phyloP scores from a whole-genome alignment of 106 monocot species.

The Hemerocallis citrina region DNA sequence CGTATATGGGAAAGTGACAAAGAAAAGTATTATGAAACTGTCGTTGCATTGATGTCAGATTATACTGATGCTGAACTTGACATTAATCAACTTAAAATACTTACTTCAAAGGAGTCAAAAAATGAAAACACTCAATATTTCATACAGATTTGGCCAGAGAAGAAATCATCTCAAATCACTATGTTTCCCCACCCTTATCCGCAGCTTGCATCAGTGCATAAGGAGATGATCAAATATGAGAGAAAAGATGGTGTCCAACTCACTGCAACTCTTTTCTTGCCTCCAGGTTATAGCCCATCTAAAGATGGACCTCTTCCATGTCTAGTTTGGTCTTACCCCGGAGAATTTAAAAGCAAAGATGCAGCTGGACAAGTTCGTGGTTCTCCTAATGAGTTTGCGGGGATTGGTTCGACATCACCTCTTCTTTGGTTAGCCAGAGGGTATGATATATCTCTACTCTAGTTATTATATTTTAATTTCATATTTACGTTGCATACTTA shows the following conservation, averaged over 20 bases:
- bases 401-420: constrained; percentile 87
- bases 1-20: constrained; percentile 98
- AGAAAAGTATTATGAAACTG: constrained; percentile 89
- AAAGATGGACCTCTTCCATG: constrained; percentile 91
- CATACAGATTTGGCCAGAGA: constrained; percentile 78
- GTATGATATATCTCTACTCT: constrained; percentile 36
- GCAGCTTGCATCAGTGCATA: constrained; percentile 75
- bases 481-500: neutral
- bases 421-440: constrained; percentile 96
- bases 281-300: constrained; percentile 69
- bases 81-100: constrained; percentile 70
- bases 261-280: constrained; percentile 92
- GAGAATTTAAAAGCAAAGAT: constrained; percentile 99
- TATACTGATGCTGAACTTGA: constrained; percentile 48
- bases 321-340: constrained; percentile 94
- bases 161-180: constrained; percentile 71
- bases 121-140: constrained; percentile 97
- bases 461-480: neutral
- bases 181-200: constrained; percentile 98
- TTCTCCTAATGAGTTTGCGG: constrained; percentile 96
- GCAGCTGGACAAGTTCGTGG: constrained; percentile 99
- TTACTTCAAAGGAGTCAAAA: constrained; percentile 97
- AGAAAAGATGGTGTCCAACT: constrained; percentile 97
- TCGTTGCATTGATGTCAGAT: constrained; percentile 94
- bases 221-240: constrained; percentile 93